Evolutionary conservation across 768 basidiomycete species (phyloP), one percentile per base, ranked within the genome.

Genomic region (Tremella fuciformis): DNA sequence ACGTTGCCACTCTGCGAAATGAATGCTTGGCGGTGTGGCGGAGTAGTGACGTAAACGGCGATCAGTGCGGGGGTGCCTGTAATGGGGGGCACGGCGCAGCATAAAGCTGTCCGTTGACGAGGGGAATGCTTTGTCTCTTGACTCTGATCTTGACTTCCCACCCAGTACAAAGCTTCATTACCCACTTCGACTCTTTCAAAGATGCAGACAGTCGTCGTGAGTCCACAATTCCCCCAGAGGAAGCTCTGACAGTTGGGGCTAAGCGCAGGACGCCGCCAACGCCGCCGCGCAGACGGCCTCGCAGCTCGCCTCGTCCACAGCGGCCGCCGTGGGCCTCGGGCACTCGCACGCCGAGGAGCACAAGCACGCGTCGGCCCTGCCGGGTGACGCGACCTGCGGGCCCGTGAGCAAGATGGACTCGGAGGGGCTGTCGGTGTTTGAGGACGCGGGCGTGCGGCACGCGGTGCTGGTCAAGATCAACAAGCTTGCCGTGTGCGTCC

Each of bases 381-480:
- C 73, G 8, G 59, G 63, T 13, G 69, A 72, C 47, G 44, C 71
- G 1, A 57, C 50, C 13, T 60, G 57, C 11, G 29, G 52, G 0
- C 26, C 50, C 21, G 59, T 73, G 18, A 55, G 50, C 38, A 61
- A 59, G 49, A 64, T 75, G 57, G 73, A 73, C 48, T 21, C 50
- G 2, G 73, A 65, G 3, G 71, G 65, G 16, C 55, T 70, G 47
- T 60, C 34, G 1, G 69, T 75, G 8, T 73, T 75, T 65, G 71
- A 71, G 49, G 58, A 61, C 42, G 49, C 67, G 25, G 49, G 51
- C 4, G 69, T 75, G 15, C 62, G 67, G 46, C 73, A 75, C 58
- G 73, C 67, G 53, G 61, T 72, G 3, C 55, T 75, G 62, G 69
- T 74, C 29, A 70, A 74, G 66, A 66, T 74, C 56, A 74, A 74